Evolutionary conservation across 495 filamentous ascomycete species (phyloP).

Genomic region (Daldinia grandis): DNA sequence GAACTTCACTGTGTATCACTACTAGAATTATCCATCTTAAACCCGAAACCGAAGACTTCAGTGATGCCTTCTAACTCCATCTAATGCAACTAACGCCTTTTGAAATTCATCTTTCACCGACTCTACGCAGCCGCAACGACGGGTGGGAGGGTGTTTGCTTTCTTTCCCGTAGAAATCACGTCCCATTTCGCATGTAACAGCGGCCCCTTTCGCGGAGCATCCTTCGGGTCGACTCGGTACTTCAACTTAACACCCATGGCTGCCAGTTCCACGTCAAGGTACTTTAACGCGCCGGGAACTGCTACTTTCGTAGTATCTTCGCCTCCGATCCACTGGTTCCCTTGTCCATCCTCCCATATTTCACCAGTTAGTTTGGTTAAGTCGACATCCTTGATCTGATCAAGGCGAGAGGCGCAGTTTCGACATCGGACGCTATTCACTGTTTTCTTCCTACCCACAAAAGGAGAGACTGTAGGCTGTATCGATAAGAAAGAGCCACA

Average conservation of each 20-base stretch:
- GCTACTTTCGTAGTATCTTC: constrained; percentile 89
- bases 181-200: constrained; percentile 45
- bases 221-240: constrained; percentile 77
- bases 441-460: constrained; percentile 66
- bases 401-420: constrained; percentile 74
- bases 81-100: constrained; percentile 20
- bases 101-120: neutral
- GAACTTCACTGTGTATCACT: constrained; percentile 22
- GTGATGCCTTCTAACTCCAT: constrained; percentile 30
- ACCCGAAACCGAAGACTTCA: constrained; percentile 18
- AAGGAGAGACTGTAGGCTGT: constrained; percentile 77
- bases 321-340: constrained; percentile 81
- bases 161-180: constrained; percentile 35
- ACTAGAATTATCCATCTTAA: constrained; percentile 14
- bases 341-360: constrained; percentile 91
- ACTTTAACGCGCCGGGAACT: constrained; percentile 90
- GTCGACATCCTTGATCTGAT: constrained; percentile 62
- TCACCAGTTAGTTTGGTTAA: constrained; percentile 70
- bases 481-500: constrained; percentile 91
- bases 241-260: constrained; percentile 92
- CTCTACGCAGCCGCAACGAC: constrained; percentile 25
- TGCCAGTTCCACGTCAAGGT: constrained; percentile 91
- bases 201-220: constrained; percentile 55
- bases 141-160: constrained; percentile 34
- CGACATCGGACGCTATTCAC: constrained; percentile 76